phyloP scores from a whole-genome alignment of 371 early-diverging fungal genomes.

The Rhizopus delemar region DNA sequence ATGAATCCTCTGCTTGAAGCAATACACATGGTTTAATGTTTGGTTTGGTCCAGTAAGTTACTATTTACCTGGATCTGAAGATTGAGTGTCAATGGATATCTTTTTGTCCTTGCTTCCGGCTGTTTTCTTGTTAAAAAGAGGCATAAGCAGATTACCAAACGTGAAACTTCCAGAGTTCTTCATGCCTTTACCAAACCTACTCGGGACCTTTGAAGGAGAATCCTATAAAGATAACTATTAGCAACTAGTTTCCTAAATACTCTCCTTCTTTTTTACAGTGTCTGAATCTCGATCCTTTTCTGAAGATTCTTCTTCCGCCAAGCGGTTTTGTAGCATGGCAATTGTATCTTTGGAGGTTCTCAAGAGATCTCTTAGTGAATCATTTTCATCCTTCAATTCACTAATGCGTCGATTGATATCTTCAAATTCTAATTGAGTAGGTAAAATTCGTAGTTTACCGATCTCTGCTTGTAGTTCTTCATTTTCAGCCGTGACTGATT shows the following conservation, averaged over 20 bases:
- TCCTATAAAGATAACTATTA: not conserved
- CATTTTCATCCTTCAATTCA: slow-evolving; percentile 28
- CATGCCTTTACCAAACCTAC: slow-evolving; percentile 1
- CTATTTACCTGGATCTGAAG: not conserved
- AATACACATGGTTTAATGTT: not conserved
- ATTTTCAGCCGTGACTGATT: slow-evolving; percentile 26
- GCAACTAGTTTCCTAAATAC: not conserved
- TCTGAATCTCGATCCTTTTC: not conserved
- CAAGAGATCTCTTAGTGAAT: slow-evolving; percentile 26
- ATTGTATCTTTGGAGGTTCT: slow-evolving; percentile 36
- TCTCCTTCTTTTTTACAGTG: not conserved
- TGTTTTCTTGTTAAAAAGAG: slow-evolving; percentile 10
- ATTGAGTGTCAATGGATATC: not conserved
- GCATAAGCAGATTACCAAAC: slow-evolving; percentile 11
- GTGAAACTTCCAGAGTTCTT: slow-evolving; percentile 1
- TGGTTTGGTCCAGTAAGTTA: not conserved
- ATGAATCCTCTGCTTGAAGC: not conserved
- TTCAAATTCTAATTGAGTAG: slow-evolving; percentile 19
- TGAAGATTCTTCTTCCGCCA: not conserved
- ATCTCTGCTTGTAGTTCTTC: slow-evolving; percentile 23
- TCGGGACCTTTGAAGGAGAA: not conserved
- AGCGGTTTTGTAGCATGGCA: slow-evolving; percentile 20
- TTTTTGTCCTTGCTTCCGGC: slow-evolving; percentile 1
- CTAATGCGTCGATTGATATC: slow-evolving; percentile 10
- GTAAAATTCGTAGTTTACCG: slow-evolving; percentile 23